phyloP scores from a whole-genome alignment of 768 basidiomycete genomes.

The Lyophyllum atratum region DNA sequence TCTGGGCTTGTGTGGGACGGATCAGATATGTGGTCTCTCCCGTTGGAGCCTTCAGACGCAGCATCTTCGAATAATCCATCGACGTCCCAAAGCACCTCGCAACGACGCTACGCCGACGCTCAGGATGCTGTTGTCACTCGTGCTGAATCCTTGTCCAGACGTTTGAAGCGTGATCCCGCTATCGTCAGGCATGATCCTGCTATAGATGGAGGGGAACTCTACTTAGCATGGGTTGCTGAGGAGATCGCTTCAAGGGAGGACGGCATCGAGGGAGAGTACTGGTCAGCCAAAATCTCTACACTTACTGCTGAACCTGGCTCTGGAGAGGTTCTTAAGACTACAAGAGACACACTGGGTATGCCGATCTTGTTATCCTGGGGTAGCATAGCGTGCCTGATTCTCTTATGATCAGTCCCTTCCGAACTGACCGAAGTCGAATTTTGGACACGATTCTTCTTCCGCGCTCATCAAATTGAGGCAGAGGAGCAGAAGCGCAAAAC shows the following conservation, averaged over 20 bases:
- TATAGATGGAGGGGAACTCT: constrained; percentile 57
- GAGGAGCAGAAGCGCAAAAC: constrained; percentile 81
- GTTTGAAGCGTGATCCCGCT: constrained; percentile 72
- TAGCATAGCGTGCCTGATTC: background rate
- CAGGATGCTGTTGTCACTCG: constrained; percentile 67
- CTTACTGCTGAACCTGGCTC: constrained; percentile 53
- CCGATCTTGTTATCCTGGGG: constrained; percentile 5
- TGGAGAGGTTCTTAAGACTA: constrained; percentile 52
- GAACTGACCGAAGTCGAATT: constrained; percentile 65
- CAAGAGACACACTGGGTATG: constrained; percentile 61
- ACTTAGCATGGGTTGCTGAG: constrained; percentile 54
- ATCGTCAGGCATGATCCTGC: constrained; percentile 79
- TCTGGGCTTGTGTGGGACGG: constrained; percentile 78
- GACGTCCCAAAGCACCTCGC: constrained; percentile 21
- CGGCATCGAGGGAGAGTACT: constrained; percentile 59
- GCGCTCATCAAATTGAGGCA: constrained; percentile 75
- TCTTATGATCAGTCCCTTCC: constrained; percentile 60
- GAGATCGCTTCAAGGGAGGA: constrained; percentile 55
- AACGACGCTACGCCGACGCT: constrained; percentile 32
- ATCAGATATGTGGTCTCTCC: constrained; percentile 83
- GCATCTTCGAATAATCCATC: constrained; percentile 1
- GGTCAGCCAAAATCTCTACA: constrained; percentile 51
- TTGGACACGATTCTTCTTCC: constrained; percentile 92
- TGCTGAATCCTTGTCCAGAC: constrained; percentile 74
- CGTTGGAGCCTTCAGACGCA: constrained; percentile 32